Conservation (phyloP, 2,329 filamentous ascomycete genomes). For the Fusarium denticulatum region DNA sequence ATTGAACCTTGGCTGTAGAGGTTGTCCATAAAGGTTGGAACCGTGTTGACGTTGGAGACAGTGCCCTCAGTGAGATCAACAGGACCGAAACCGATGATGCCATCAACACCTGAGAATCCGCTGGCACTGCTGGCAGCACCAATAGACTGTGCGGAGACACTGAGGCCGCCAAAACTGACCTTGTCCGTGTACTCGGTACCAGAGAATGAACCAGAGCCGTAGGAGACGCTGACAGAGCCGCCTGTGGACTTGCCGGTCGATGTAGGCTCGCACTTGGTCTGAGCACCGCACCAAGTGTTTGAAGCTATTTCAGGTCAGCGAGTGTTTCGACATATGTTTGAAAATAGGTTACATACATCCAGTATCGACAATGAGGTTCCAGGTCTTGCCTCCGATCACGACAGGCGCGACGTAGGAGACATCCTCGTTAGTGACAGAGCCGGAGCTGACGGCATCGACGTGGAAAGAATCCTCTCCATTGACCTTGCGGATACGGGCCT, state of each 20-base stretch:
- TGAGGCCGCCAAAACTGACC: neutral
- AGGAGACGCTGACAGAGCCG: neutral
- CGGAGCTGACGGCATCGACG: neutral
- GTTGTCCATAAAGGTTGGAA: neutral
- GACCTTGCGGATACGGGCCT: neutral
- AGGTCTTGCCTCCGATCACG: neutral
- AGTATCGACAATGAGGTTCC: neutral
- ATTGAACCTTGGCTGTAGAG: neutral
- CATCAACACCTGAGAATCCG: neutral
- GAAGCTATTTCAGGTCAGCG: neutral
- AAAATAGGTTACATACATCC: neutral
- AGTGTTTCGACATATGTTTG: rapidly evolving
- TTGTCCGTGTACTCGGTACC: neutral
- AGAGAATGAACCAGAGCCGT: neutral
- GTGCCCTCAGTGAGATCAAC: neutral
- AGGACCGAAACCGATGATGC: neutral
- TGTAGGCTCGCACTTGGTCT: neutral
- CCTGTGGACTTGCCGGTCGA: neutral
- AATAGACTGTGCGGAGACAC: rapidly evolving
- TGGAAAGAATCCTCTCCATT: neutral
- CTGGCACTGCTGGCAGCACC: neutral
- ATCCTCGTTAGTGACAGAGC: neutral
- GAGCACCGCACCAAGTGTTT: neutral
- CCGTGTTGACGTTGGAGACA: neutral
- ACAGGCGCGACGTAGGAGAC: neutral